These are phyloP conservation scores for Diplodia intermedia DNA, from an alignment of 2,329 filamentous ascomycete genomes.

Conservation along the genomic window DNA sequence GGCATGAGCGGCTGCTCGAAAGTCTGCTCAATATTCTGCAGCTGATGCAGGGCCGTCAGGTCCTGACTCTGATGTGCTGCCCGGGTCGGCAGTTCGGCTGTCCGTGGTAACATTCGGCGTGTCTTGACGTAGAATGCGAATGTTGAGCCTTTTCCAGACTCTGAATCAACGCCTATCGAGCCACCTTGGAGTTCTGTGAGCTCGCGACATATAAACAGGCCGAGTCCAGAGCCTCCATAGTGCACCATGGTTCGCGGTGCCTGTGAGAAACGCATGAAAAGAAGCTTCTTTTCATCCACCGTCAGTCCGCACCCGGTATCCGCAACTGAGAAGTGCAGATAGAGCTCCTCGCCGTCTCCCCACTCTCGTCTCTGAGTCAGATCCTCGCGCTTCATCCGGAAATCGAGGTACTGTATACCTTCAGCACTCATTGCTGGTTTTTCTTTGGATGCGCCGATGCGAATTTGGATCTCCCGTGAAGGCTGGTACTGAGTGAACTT, in stretches of 20 bases:
- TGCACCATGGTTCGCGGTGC: conserved; percentile 70
- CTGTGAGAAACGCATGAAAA: conserved; percentile 41
- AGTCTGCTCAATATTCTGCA: conserved; percentile 28
- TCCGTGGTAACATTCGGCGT: conserved; percentile 51
- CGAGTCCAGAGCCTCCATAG: conserved; percentile 75
- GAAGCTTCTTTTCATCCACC: conserved; percentile 41
- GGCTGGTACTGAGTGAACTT: conserved; percentile 41
- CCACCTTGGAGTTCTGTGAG: conserved; percentile 77
- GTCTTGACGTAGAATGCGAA: conserved; percentile 75
- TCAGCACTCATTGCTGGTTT: conserved; percentile 21
- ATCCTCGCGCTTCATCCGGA: conserved; percentile 27
- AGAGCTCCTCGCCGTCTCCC: conserved; percentile 41
- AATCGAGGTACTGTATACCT: conserved; percentile 29
- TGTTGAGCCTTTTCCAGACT: conserved; percentile 68
- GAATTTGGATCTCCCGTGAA: conserved; percentile 43
- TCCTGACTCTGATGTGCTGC: not conserved
- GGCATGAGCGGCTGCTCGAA: conserved; percentile 26
- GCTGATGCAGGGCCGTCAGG: conserved; percentile 23
- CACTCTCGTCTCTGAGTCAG: conserved; percentile 38
- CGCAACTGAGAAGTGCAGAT: conserved; percentile 42
- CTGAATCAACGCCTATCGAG: conserved; percentile 71
- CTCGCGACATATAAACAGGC: conserved; percentile 74
- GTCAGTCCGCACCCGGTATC: conserved; percentile 46
- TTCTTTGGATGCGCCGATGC: conserved; percentile 40
- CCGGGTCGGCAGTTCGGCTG: not conserved